Evolutionary conservation across 2,329 filamentous ascomycete species (phyloP).

Genomic region (Mycosphaerelloides madeirae): DNA sequence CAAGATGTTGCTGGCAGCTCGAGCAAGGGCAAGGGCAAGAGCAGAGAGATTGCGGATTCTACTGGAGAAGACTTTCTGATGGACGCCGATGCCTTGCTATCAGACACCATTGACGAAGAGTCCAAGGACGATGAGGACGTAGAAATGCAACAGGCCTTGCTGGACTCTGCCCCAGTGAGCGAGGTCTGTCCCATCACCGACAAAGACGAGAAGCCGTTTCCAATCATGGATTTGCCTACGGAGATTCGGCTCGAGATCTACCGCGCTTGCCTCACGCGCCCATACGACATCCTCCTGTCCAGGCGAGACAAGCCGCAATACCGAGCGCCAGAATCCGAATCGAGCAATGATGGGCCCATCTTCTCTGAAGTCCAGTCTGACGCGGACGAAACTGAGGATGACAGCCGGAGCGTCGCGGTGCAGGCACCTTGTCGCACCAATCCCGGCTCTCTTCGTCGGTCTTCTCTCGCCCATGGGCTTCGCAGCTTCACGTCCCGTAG

Average conservation of each 20-base stretch:
- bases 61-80: neutral
- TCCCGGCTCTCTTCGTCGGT: neutral
- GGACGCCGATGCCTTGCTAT: constrained; percentile 4
- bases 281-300: constrained; percentile 30
- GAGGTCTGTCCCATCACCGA: constrained; percentile 19
- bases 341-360: too few relatives aligned
- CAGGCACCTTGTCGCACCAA: neutral
- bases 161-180: neutral
- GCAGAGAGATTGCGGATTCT: constrained; percentile 2
- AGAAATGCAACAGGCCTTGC: neutral
- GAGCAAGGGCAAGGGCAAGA: constrained; percentile 4
- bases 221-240: constrained; percentile 42
- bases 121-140: neutral
- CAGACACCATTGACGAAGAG: constrained; percentile 1
- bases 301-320: constrained; percentile 18
- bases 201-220: constrained; percentile 27
- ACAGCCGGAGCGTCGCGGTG: neutral
- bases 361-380: neutral
- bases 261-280: constrained; percentile 32
- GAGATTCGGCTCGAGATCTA: constrained; percentile 46
- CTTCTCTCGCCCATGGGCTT: neutral
- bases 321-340: constrained; percentile 8
- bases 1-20: constrained; percentile 4
- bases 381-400: neutral
- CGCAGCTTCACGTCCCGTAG: constrained; percentile 3